These are phyloP conservation scores for Auriculariales sp. DNA, from an alignment of 768 basidiomycete genomes.

Conservation along the genomic window DNA sequence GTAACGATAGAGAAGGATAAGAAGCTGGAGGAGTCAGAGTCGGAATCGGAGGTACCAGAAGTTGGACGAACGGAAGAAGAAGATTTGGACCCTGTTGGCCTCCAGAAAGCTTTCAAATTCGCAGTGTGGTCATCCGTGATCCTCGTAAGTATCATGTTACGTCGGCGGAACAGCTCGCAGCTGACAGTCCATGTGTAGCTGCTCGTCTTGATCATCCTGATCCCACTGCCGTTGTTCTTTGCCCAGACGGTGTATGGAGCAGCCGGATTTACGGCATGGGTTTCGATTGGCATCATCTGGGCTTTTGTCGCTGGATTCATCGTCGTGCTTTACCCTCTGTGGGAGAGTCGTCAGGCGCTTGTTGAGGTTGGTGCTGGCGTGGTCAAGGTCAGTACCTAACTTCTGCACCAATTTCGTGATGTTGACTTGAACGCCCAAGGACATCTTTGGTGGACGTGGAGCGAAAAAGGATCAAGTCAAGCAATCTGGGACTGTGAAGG, in stretches of 20 bases:
- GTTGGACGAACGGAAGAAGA: constrained; percentile 20
- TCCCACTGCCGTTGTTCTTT: constrained; percentile 82
- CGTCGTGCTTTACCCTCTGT: constrained; percentile 77
- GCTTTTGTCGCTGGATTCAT: constrained; percentile 58
- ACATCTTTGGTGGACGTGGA: too few species aligned
- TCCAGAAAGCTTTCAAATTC: constrained; percentile 67
- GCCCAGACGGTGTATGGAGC: constrained; percentile 56
- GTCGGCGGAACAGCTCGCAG: background rate
- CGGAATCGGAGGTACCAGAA: constrained; percentile 3
- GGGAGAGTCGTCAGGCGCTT: constrained; percentile 64
- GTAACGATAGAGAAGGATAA: constrained; percentile 14
- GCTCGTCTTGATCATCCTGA: constrained; percentile 49
- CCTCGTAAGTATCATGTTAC: constrained; percentile 26
- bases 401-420: too few species aligned
- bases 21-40: constrained; percentile 10
- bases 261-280: constrained; percentile 62
- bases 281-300: constrained; percentile 72
- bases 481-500: too few species aligned
- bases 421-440: too few species aligned
- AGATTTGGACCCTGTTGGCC: constrained; percentile 48
- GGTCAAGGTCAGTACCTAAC: constrained; percentile 33
- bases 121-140: constrained; percentile 60
- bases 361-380: constrained; percentile 43
- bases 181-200: constrained; percentile 22
- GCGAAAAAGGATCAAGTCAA: too few species aligned